These are phyloP conservation scores for Aspergillus brasiliensis DNA, from an alignment of 2,329 filamentous ascomycete species.

Conservation along the genomic window DNA sequence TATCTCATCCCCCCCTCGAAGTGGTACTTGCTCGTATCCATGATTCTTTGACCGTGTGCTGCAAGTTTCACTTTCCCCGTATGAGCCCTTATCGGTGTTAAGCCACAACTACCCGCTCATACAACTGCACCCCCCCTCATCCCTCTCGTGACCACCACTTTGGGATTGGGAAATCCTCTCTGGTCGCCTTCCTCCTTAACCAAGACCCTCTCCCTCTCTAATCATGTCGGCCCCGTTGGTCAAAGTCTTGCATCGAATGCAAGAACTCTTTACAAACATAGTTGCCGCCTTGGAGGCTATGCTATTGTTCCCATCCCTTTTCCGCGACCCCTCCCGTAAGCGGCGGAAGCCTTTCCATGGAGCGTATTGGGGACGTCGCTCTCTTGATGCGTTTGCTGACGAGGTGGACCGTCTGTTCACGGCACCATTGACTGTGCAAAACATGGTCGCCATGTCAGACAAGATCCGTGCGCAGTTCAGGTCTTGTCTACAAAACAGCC, in stretches of 20 bases:
- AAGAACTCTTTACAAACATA: constrained; percentile 44
- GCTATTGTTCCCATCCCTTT: constrained; percentile 43
- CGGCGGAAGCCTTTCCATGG: constrained; percentile 37
- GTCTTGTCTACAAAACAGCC: constrained; percentile 56
- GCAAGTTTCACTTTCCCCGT: constrained; percentile 12
- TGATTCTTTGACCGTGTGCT: constrained; percentile 11
- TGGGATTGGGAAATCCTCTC: not conserved
- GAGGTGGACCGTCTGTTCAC: constrained; percentile 44
- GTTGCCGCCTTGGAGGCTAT: constrained; percentile 44
- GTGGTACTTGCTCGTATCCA: constrained; percentile 9
- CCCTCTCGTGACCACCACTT: not conserved
- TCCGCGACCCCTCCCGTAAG: constrained; percentile 35
- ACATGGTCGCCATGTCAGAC: constrained; percentile 48
- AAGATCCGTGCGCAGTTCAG: constrained; percentile 55
- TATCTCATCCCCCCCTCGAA: constrained; percentile 6
- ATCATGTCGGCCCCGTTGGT: constrained; percentile 40
- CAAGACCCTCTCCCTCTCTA: not conserved
- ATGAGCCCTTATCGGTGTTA: constrained; percentile 18
- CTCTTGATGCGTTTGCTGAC: constrained; percentile 42
- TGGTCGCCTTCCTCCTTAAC: not conserved
- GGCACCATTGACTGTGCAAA: constrained; percentile 36
- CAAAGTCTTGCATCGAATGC: constrained; percentile 44
- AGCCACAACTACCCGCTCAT: constrained; percentile 5
- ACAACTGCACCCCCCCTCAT: constrained; percentile 9
- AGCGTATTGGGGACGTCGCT: constrained; percentile 38